Percentiles rank a stretch among this genome's conserved stretches.
Evolutionary conservation across 805 yeast species (phyloP).

Genomic region (Candida ortonii): DNA sequence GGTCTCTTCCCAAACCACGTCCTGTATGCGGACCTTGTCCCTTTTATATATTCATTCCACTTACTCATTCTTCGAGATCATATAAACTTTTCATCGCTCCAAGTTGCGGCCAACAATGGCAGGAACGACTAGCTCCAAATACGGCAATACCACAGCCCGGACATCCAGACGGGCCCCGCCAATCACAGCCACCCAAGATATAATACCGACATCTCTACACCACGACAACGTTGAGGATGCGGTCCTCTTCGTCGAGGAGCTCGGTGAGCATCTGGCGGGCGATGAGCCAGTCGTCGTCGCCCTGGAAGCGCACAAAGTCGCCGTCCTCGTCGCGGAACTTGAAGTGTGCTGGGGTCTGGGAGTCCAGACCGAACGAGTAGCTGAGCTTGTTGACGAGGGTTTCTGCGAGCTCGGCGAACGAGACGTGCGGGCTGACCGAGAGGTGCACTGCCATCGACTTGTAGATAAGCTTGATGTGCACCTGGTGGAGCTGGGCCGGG

Average conservation of each 20-base stretch:
- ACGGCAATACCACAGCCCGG: too few relatives aligned
- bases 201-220: too few relatives aligned
- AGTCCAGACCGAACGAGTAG: slow-evolving; percentile 54
- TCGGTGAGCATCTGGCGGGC: slow-evolving; percentile 71
- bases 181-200: slow-evolving; percentile 6
- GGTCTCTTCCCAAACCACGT: too few relatives aligned
- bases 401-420: slow-evolving; percentile 34
- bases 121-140: too few relatives aligned
- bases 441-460: slow-evolving; percentile 57
- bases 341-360: slow-evolving; percentile 35
- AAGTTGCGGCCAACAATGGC: too few relatives aligned
- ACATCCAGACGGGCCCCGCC: slow-evolving; percentile 1
- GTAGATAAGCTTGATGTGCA: slow-evolving; percentile 33
- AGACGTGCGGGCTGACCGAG: slow-evolving; percentile 45
- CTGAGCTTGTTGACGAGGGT: slow-evolving; percentile 50
- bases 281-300: slow-evolving; percentile 84
- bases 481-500: slow-evolving; percentile 8
- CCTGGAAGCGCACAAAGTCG: slow-evolving; percentile 79
- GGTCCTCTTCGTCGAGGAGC: slow-evolving; percentile 42
- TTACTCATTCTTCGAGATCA: too few relatives aligned
- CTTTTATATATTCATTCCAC: too few relatives aligned
- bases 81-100: too few relatives aligned
- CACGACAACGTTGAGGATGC: slow-evolving; percentile 28
- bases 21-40: too few relatives aligned
- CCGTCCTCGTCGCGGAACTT: slow-evolving; percentile 94